phyloP scores from a whole-genome alignment of 73 alveolate species.

The Loxodes magnus region DNA sequence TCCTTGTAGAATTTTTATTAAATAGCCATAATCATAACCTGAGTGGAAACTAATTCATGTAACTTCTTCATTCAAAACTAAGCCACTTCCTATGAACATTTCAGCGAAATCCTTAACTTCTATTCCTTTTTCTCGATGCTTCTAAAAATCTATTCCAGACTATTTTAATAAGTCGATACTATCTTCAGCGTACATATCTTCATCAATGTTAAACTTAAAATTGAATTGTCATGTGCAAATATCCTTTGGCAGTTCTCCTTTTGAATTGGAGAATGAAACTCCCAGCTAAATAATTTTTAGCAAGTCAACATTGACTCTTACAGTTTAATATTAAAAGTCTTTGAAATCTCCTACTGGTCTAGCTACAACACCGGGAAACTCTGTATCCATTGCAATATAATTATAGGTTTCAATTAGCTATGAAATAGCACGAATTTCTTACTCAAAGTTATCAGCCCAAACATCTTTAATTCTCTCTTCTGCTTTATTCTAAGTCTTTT shows the following conservation, averaged over 20 bases:
- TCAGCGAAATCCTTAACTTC: conserved; percentile 50
- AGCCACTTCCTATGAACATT: conserved; percentile 26
- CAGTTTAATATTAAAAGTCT: conserved; percentile 34
- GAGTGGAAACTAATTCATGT: conserved; percentile 80
- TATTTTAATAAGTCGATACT: conserved; percentile 38
- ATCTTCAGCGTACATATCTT: conserved; percentile 43
- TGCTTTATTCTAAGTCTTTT: no score
- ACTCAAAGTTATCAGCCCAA: conserved; percentile 29
- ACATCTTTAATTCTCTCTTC: conserved; percentile 39
- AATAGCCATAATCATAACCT: conserved; percentile 72
- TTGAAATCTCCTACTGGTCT: conserved; percentile 15
- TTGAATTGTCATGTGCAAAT: conserved; percentile 60
- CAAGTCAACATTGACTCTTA: conserved; percentile 58
- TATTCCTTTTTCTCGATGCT: conserved; percentile 61
- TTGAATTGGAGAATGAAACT: conserved; percentile 56
- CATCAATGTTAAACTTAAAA: background rate
- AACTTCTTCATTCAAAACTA: conserved; percentile 41
- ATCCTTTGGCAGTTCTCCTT: conserved; percentile 57
- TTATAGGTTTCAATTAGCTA: conserved; percentile 25
- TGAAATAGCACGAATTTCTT: conserved; percentile 20
- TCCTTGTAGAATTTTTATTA: conserved; percentile 46
- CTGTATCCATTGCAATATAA: conserved; percentile 53
- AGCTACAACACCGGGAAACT: conserved; percentile 49
- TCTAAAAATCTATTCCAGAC: conserved; percentile 69
- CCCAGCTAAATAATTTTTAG: conserved; percentile 71